Evolutionary conservation across 2,329 filamentous ascomycete genomes (phyloP).

Genomic region (Nemania abortiva): DNA sequence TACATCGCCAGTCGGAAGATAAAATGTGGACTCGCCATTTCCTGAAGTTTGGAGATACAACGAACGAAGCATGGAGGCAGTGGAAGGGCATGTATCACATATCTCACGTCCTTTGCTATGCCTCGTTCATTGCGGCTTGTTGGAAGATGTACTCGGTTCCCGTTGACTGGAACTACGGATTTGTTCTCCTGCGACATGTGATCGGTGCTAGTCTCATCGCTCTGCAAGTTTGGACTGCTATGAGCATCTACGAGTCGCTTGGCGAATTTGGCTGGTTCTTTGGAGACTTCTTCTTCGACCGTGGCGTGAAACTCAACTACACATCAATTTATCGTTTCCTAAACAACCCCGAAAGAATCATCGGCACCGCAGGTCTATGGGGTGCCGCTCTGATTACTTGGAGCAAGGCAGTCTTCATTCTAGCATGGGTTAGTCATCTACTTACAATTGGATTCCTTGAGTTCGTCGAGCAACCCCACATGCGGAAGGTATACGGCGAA

Average conservation of each 20-base stretch:
- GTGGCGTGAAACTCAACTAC: slow-evolving; percentile 89
- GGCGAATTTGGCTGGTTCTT: slow-evolving; percentile 99
- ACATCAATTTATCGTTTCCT: slow-evolving; percentile 97
- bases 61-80: slow-evolving; percentile 93
- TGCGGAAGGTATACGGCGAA: slow-evolving; percentile 96
- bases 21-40: slow-evolving; percentile 98
- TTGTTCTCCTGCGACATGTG: slow-evolving; percentile 87
- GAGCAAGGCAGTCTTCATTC: slow-evolving; percentile 85
- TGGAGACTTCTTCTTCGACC: slow-evolving; percentile 97
- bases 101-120: slow-evolving; percentile 89
- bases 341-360: slow-evolving; percentile 95
- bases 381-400: slow-evolving; percentile 93
- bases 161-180: slow-evolving; percentile 86
- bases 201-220: slow-evolving; percentile 83
- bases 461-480: slow-evolving; percentile 94
- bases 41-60: slow-evolving; percentile 92
- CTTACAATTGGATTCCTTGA: slow-evolving; percentile 90
- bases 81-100: slow-evolving; percentile 98
- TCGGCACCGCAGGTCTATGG: slow-evolving; percentile 96
- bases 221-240: slow-evolving; percentile 91
- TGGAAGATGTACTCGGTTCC: slow-evolving; percentile 98
- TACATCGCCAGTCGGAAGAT: slow-evolving; percentile 86
- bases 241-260: slow-evolving; percentile 93
- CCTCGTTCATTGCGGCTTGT: slow-evolving; percentile 87
- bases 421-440: slow-evolving; percentile 87